Percentiles rank a stretch among this genome's conserved stretches.
Conservation (phyloP, 2,329 filamentous ascomycete genomes). For the Penicillium sp. region DNA sequence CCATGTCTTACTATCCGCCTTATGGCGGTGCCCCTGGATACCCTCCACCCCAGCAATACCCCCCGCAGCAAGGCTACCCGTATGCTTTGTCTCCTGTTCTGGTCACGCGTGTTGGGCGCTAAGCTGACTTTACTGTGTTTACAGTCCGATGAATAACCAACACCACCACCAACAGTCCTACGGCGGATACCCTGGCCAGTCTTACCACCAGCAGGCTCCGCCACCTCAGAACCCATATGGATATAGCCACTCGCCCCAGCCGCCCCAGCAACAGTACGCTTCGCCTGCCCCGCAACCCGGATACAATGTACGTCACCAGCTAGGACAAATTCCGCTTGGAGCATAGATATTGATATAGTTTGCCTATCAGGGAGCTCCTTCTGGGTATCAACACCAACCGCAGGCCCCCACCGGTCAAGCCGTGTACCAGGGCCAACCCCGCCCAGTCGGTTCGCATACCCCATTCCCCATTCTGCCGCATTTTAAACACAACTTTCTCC, state of each 20-base stretch:
- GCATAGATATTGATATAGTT: conserved; percentile 10
- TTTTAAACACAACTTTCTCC: neutral
- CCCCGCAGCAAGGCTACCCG: conserved; percentile 41
- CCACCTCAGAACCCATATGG: conserved; percentile 39
- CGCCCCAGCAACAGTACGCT: conserved; percentile 33
- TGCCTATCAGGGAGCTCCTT: conserved; percentile 27
- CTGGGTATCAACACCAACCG: conserved; percentile 34
- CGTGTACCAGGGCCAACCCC: conserved; percentile 38
- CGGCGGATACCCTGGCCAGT: conserved; percentile 41
- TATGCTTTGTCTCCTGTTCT: conserved; percentile 29
- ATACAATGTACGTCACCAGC: conserved; percentile 36
- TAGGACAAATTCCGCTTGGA: neutral
- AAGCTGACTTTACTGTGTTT: conserved; percentile 8
- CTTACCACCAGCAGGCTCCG: conserved; percentile 47
- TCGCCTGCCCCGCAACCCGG: conserved; percentile 32
- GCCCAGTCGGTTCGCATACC: conserved; percentile 30
- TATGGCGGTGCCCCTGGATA: conserved; percentile 58
- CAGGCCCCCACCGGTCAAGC: conserved; percentile 31
- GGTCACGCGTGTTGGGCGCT: neutral
- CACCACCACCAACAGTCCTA: conserved; percentile 30
- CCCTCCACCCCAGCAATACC: conserved; percentile 50
- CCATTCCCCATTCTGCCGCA: neutral
- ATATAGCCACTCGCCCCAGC: conserved; percentile 46
- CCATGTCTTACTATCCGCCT: conserved; percentile 65
- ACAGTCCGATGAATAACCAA: conserved; percentile 27